A percentile compares a stretch with the other conserved stretches of the same genome.
Evolutionary conservation across 2,329 filamentous ascomycete species (phyloP).

Genomic region (Fusarium sp.): DNA sequence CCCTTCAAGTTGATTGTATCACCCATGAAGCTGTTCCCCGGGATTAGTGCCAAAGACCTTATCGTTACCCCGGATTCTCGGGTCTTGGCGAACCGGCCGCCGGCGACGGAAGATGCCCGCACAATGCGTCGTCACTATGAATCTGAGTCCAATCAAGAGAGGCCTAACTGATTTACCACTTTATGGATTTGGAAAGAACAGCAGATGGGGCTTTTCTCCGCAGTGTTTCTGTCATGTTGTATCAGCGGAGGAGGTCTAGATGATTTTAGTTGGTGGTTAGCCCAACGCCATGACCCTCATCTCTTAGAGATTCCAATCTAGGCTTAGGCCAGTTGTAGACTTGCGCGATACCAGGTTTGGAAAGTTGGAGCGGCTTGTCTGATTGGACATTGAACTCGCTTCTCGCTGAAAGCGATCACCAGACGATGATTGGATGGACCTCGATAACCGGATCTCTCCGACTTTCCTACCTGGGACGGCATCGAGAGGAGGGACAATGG

Average conservation of each 20-base stretch:
- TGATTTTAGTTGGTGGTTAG: background rate
- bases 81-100: background rate
- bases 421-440: background rate
- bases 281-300: slow-evolving; percentile 1
- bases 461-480: slow-evolving; percentile 6
- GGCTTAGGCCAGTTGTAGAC: background rate
- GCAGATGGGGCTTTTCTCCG: background rate
- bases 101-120: background rate
- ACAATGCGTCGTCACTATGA: background rate
- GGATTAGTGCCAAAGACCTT: background rate
- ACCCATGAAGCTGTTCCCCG: background rate
- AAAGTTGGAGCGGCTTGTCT: background rate
- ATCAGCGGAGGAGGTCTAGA: background rate
- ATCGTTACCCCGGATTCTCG: background rate
- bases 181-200: background rate
- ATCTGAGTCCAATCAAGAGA: background rate
- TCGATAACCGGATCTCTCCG: slow-evolving; percentile 1
- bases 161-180: background rate
- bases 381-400: slow-evolving; percentile 10
- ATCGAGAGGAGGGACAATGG: background rate
- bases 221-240: background rate
- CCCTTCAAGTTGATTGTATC: background rate
- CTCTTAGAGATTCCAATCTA: slow-evolving; percentile 35
- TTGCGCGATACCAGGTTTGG: background rate
- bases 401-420: background rate